Conservation (phyloP, 2,329 filamentous ascomycete genomes). For the Penicillium sp. region DNA sequence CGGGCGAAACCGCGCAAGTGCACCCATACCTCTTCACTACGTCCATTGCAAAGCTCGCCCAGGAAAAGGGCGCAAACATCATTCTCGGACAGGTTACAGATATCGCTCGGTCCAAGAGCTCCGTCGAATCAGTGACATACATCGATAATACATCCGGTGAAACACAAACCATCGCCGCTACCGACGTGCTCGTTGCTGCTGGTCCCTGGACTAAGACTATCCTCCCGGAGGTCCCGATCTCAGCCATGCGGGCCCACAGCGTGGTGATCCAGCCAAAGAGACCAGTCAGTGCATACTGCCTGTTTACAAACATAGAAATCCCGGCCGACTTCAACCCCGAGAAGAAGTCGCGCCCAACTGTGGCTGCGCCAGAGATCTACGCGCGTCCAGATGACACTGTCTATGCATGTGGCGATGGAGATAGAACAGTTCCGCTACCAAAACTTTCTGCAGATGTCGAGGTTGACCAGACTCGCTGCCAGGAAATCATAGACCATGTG, state of each 20-base stretch:
- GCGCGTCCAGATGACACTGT: constrained; percentile 79
- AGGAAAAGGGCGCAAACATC: constrained; percentile 60
- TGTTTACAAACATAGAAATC: constrained; percentile 75
- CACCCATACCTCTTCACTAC: constrained; percentile 88
- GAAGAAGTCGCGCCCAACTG: constrained; percentile 48
- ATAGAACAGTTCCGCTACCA: constrained; percentile 65
- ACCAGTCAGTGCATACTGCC: constrained; percentile 42
- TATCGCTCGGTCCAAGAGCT: constrained; percentile 50
- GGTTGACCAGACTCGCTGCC: constrained; percentile 66
- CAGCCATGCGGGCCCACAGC: constrained; percentile 53
- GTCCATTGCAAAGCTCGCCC: constrained; percentile 67
- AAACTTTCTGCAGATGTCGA: constrained; percentile 65
- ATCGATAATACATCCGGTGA: constrained; percentile 44
- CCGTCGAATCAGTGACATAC: constrained; percentile 57
- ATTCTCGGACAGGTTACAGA: constrained; percentile 59
- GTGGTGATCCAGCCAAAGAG: constrained; percentile 52
- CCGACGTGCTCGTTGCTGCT: constrained; percentile 52
- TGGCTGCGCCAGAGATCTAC: constrained; percentile 85
- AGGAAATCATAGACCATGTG: constrained; percentile 77
- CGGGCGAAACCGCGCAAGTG: constrained; percentile 78
- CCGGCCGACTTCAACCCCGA: constrained; percentile 51
- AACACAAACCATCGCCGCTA: constrained; percentile 47
- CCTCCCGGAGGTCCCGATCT: constrained; percentile 49
- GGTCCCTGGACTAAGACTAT: constrained; percentile 54
- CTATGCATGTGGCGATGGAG: constrained; percentile 89